A percentile compares a stretch with the other conserved stretches of the same genome.
Conservation (phyloP, 768 basidiomycete species). For the Macrocybe gigantea region DNA sequence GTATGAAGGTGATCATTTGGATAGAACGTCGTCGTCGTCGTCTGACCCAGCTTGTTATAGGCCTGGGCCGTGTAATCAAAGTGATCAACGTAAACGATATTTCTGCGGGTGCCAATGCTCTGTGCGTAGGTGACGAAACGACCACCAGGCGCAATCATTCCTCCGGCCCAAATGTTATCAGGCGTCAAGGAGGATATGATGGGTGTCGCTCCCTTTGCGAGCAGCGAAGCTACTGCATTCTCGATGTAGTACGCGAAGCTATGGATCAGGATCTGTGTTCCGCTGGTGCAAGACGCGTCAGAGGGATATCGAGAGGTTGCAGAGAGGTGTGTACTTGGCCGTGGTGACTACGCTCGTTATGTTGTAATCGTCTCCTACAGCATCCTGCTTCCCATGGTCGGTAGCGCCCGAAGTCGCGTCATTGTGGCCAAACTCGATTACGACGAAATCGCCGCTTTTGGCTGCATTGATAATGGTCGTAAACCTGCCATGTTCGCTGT, state of each 20-base stretch:
- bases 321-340: slow-evolving; percentile 20
- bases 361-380: slow-evolving; percentile 31
- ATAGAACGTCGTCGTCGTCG: slow-evolving; percentile 31
- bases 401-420: slow-evolving; percentile 25
- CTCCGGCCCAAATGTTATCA: slow-evolving; percentile 34
- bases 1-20: slow-evolving; percentile 46
- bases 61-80: slow-evolving; percentile 38
- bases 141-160: slow-evolving; percentile 26
- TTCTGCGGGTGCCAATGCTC: slow-evolving; percentile 27
- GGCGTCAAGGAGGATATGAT: slow-evolving; percentile 46
- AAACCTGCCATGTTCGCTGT: slow-evolving; percentile 42
- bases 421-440: slow-evolving; percentile 46
- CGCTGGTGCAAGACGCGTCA: slow-evolving; percentile 16
- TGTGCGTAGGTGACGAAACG: slow-evolving; percentile 42
- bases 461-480: slow-evolving; percentile 32
- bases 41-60: slow-evolving; percentile 33
- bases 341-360: slow-evolving; percentile 29
- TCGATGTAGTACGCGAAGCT: slow-evolving; percentile 42
- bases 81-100: slow-evolving; percentile 39
- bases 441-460: slow-evolving; percentile 33
- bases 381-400: slow-evolving; percentile 38
- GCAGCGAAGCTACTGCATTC: slow-evolving; percentile 33
- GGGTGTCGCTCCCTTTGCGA: slow-evolving; percentile 40
- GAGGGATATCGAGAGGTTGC: not conserved
- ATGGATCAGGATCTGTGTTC: slow-evolving; percentile 31